A percentile compares a stretch with the other conserved stretches of the same genome.
phyloP scores from a whole-genome alignment of 306 rosid species.

The Hippophae tibetana region DNA sequence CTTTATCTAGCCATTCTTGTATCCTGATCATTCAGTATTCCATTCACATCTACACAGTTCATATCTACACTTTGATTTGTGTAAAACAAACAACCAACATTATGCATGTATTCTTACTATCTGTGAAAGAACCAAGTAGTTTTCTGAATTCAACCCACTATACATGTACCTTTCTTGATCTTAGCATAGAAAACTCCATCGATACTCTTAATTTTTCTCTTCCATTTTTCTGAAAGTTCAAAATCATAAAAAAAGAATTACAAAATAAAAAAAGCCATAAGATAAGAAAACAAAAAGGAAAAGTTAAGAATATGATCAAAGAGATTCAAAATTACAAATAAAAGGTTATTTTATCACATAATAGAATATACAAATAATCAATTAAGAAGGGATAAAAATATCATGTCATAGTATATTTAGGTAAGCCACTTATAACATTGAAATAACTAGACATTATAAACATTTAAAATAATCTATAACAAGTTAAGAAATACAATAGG shows the following conservation, averaged over 20 bases:
- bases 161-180: constrained; percentile 64
- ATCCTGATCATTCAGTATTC: constrained; percentile 43
- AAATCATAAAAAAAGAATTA: too few species aligned
- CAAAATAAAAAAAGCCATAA: neutral
- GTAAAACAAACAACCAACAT: constrained; percentile 2
- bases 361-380: constrained; percentile 1
- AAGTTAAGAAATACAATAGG: too few species aligned
- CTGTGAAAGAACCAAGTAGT: constrained; percentile 1
- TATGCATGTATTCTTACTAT: constrained; percentile 1
- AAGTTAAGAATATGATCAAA: neutral
- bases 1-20: constrained; percentile 67
- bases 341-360: constrained; percentile 1
- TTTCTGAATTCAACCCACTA: constrained; percentile 13
- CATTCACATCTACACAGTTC: constrained; percentile 68
- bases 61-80: constrained; percentile 54
- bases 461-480: too few species aligned
- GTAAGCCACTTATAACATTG: constrained; percentile 40
- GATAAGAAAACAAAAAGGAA: neutral
- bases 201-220: constrained; percentile 44
- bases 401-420: constrained; percentile 38
- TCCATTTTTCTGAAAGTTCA: too few species aligned
- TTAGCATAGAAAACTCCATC: constrained; percentile 65
- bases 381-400: constrained; percentile 15
- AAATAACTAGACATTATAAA: too few species aligned
- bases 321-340: constrained; percentile 10